These are phyloP conservation scores for Fomitopsis palustris DNA, from an alignment of 1,284 basidiomycete genomes.

Conservation along the genomic window DNA sequence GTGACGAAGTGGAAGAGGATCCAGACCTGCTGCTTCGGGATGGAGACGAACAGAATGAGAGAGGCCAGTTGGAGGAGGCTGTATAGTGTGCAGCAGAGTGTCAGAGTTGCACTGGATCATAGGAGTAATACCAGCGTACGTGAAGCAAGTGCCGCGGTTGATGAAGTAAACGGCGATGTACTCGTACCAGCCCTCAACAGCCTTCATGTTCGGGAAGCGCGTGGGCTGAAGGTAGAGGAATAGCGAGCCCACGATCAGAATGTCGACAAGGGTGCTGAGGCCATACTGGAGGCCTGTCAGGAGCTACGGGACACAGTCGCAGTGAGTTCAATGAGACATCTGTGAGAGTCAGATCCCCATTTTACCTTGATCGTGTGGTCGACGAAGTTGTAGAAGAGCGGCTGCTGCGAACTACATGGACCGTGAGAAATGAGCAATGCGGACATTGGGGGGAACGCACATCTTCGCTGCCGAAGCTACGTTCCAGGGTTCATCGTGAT, in stretches of 20 bases:
- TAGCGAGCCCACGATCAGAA: slow-evolving; percentile 26
- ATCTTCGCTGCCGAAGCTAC: slow-evolving; percentile 8
- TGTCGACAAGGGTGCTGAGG: slow-evolving; percentile 18
- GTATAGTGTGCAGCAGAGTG: background rate
- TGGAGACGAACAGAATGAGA: slow-evolving; percentile 24
- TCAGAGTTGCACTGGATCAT: background rate
- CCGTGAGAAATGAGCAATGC: background rate
- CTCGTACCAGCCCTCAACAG: slow-evolving; percentile 14
- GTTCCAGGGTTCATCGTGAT: background rate
- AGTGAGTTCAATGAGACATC: background rate
- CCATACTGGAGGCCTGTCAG: slow-evolving; percentile 20
- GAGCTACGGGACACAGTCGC: slow-evolving; percentile 14
- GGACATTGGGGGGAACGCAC: background rate
- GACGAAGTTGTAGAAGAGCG: slow-evolving; percentile 18
- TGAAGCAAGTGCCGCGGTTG: slow-evolving; percentile 30
- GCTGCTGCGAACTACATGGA: slow-evolving; percentile 11
- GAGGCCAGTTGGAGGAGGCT: slow-evolving; percentile 25
- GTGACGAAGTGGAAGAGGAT: slow-evolving; percentile 34
- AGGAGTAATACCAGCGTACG: slow-evolving; percentile 10
- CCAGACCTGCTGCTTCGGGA: slow-evolving; percentile 32
- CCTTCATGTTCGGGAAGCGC: slow-evolving; percentile 24
- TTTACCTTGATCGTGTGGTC: slow-evolving; percentile 14
- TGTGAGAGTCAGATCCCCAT: too few species aligned
- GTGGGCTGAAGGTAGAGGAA: slow-evolving; percentile 26
- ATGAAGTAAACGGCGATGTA: slow-evolving; percentile 19